These are phyloP conservation scores for Rhizodiscina lignyota DNA, from an alignment of 495 filamentous ascomycete genomes.

Conservation along the genomic window DNA sequence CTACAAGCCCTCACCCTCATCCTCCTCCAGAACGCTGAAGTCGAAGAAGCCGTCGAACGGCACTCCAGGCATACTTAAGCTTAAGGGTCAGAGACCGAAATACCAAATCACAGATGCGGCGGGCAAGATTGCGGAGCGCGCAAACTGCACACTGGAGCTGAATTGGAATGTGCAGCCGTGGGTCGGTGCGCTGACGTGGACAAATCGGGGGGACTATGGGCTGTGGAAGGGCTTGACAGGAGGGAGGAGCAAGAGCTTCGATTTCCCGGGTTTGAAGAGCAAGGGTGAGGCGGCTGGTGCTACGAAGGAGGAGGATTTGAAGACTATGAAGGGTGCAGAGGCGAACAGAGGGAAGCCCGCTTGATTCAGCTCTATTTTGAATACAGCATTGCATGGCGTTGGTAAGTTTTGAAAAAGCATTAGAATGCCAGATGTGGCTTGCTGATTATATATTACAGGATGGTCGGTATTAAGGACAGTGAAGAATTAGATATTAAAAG, in stretches of 20 bases:
- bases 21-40: constrained; percentile 20
- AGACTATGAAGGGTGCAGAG: constrained; percentile 22
- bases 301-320: constrained; percentile 19
- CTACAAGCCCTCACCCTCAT: constrained; percentile 6
- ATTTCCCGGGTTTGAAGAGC: constrained; percentile 55
- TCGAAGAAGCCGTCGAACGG: constrained; percentile 5
- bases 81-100: constrained; percentile 72
- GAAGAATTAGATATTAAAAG: no score
- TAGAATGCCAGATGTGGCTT: no score
- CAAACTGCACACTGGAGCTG: constrained; percentile 60
- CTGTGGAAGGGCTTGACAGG: constrained; percentile 50
- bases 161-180: constrained; percentile 97
- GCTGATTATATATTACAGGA: no score
- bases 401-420: not conserved
- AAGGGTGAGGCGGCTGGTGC: constrained; percentile 6
- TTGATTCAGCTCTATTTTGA: constrained; percentile 4
- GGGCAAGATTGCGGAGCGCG: constrained; percentile 48
- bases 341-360: constrained; percentile 21
- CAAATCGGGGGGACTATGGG: constrained; percentile 39
- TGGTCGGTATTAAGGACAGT: no score
- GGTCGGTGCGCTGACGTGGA: constrained; percentile 80
- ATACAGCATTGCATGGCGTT: constrained; percentile 1
- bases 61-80: constrained; percentile 43
- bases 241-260: constrained; percentile 50
- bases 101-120: constrained; percentile 86